Evolutionary conservation across 176 grass and related monocot species (phyloP).

Genomic region (Oryza glaberrima): DNA sequence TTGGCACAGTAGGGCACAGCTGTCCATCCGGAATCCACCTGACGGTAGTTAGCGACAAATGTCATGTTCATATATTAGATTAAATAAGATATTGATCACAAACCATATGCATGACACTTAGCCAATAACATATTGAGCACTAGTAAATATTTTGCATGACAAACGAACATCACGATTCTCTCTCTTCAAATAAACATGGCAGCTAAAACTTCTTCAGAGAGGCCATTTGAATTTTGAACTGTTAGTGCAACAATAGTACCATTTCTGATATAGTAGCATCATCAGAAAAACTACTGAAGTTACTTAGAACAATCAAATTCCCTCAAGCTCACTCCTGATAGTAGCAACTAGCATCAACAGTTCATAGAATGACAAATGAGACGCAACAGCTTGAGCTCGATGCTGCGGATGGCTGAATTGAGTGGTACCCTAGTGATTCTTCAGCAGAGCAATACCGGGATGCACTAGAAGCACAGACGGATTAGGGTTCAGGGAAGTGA

Average conservation of each 20-base stretch:
- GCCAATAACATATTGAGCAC: background rate
- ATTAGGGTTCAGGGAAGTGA: background rate
- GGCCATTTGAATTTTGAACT: background rate
- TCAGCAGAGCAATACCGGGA: background rate
- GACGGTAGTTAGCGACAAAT: constrained; percentile 31
- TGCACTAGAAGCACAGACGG: background rate
- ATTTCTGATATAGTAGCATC: no score
- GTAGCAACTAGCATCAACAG: background rate
- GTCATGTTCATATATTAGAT: background rate
- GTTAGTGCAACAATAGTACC: background rate
- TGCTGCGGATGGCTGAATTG: background rate
- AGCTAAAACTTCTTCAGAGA: background rate
- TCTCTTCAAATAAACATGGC: background rate
- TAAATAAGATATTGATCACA: background rate
- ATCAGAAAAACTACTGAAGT: no score
- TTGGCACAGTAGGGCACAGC: constrained; percentile 88
- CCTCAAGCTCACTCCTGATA: background rate
- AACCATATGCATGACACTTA: background rate
- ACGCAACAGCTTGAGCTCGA: background rate
- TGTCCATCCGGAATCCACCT: constrained; percentile 97
- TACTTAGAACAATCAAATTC: no score
- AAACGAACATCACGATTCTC: background rate
- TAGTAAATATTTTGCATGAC: background rate
- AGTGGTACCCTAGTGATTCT: background rate
- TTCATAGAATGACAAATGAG: background rate